phyloP scores from a whole-genome alignment of 805 yeast genomes.

The Wickerhamiella cacticola region DNA sequence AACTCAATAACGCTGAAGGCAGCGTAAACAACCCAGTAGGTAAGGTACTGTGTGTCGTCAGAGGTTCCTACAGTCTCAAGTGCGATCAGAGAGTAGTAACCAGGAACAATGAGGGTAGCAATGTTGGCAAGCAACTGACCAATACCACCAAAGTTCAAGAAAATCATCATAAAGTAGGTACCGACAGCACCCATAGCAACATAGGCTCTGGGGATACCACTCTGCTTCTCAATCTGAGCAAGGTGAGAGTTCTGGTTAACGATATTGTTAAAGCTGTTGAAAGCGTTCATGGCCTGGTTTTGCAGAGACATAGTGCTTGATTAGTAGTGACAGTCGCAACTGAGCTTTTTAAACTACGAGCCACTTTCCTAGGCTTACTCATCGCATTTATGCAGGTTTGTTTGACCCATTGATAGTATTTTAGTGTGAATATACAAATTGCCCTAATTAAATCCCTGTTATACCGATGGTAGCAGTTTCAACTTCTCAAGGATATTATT shows the following conservation, averaged over 20 bases:
- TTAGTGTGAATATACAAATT: too few relatives aligned
- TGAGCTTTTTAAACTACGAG: background rate
- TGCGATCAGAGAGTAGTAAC: constrained; percentile 77
- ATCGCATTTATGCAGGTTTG: background rate
- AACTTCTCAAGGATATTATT: too few relatives aligned
- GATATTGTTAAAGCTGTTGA: constrained; percentile 22
- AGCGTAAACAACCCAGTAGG: constrained; percentile 98
- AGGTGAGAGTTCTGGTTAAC: constrained; percentile 28
- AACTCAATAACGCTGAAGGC: constrained; percentile 82
- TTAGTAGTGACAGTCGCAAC: background rate
- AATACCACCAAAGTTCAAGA: constrained; percentile 84
- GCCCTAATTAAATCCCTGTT: too few relatives aligned
- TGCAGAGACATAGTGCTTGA: constrained; percentile 8
- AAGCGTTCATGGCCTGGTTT: constrained; percentile 9
- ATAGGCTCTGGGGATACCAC: constrained; percentile 65
- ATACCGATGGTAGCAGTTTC: too few relatives aligned
- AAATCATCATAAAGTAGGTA: constrained; percentile 62
- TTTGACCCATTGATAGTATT: background rate
- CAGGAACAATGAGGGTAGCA: constrained; percentile 84
- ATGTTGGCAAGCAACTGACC: constrained; percentile 89
- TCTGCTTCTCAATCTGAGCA: constrained; percentile 27
- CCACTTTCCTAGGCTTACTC: background rate
- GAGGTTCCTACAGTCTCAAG: constrained; percentile 52
- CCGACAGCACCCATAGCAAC: constrained; percentile 55
- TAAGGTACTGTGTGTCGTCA: constrained; percentile 80